Conservation (phyloP, 2,329 filamentous ascomycete species). For the Macrophomina pseudophaseolina region DNA sequence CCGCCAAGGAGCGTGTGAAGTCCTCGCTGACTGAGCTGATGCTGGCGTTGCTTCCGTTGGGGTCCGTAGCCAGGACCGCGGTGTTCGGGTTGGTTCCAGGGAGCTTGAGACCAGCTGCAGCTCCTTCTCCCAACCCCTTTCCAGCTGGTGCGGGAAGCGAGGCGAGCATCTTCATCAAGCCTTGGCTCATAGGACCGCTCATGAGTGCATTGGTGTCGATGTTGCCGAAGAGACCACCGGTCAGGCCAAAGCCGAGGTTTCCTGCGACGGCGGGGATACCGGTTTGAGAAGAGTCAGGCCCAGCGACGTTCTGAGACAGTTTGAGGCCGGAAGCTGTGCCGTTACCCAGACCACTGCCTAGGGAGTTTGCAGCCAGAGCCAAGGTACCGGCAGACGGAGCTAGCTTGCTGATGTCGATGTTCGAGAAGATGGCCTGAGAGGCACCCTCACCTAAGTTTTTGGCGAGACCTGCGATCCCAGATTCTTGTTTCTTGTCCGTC, state of each 20-base stretch:
- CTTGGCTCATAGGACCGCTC: background rate
- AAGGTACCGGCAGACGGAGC: background rate
- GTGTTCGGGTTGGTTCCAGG: background rate
- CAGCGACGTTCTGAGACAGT: background rate
- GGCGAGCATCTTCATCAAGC: conserved; percentile 10
- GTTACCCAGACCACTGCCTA: conserved; percentile 16
- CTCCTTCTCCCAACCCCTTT: conserved; percentile 2
- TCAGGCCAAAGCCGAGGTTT: conserved; percentile 16
- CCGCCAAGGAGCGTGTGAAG: background rate
- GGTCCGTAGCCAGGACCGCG: background rate
- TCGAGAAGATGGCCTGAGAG: conserved; percentile 14
- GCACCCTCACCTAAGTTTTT: conserved; percentile 14
- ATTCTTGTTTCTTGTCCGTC: background rate
- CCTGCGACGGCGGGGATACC: conserved; percentile 8
- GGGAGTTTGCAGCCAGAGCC: background rate
- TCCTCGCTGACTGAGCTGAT: conserved; percentile 6
- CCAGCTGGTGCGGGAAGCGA: conserved; percentile 5
- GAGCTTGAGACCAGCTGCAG: conserved; percentile 5
- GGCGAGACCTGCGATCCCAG: conserved; percentile 11
- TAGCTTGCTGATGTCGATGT: conserved; percentile 10
- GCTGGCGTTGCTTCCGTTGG: background rate
- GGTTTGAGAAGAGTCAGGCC: background rate
- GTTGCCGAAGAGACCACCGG: conserved; percentile 17
- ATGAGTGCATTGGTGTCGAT: background rate
- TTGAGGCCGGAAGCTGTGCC: conserved; percentile 16